Conservation (phyloP, 352 stramenopile genomes). For the Plasmopara muralis region DNA sequence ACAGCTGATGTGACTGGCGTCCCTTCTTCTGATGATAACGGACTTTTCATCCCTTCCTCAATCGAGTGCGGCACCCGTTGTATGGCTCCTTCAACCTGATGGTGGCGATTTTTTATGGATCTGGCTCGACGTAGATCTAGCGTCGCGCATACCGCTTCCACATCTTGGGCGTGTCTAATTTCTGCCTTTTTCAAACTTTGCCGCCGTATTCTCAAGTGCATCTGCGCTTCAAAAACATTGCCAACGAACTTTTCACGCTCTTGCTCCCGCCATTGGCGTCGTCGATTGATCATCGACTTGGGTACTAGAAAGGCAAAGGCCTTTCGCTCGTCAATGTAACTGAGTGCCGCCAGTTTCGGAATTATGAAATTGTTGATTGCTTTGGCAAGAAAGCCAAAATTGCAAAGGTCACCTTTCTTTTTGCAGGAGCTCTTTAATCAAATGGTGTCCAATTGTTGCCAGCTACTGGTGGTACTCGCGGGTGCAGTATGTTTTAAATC, state of each 20-base stretch:
- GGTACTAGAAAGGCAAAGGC: constrained; percentile 29
- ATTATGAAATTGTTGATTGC: background rate
- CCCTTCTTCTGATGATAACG: constrained; percentile 9
- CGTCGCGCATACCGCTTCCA: constrained; percentile 18
- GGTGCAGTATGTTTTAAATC: constrained; percentile 1
- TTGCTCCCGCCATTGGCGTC: constrained; percentile 13
- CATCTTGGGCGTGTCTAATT: background rate
- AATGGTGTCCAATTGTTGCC: background rate
- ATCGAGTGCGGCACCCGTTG: constrained; percentile 15
- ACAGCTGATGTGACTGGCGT: background rate
- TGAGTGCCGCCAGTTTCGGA: constrained; percentile 15
- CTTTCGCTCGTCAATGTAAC: constrained; percentile 23
- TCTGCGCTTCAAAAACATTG: constrained; percentile 29
- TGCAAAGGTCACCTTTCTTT: too few relatives aligned
- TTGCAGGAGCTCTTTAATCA: constrained; percentile 10
- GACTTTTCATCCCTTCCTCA: constrained; percentile 10
- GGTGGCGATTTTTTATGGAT: constrained; percentile 7
- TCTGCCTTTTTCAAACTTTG: constrained; percentile 23
- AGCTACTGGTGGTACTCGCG: constrained; percentile 12
- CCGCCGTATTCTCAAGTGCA: constrained; percentile 22
- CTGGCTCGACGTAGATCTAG: constrained; percentile 16
- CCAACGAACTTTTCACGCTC: constrained; percentile 12
- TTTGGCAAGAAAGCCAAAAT: background rate
- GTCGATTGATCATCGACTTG: constrained; percentile 14
- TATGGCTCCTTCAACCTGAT: background rate